Conservation (phyloP, 495 filamentous ascomycete species). For the Aspergillus carlsbadensis region DNA sequence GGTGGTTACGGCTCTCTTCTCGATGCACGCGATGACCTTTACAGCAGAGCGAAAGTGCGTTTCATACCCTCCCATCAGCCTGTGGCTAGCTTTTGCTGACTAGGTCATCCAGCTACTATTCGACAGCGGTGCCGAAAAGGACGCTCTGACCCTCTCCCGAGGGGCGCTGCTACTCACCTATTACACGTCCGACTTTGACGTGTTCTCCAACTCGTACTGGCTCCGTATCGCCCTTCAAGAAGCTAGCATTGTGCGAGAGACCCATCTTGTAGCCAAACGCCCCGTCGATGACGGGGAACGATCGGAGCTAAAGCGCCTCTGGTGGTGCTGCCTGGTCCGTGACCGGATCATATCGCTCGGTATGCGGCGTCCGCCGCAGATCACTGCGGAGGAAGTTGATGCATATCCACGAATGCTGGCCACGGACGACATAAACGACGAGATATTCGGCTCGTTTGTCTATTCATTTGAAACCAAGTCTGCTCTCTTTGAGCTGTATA, state of each 20-base stretch:
- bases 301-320: neutral
- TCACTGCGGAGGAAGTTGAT: neutral
- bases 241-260: too few relatives aligned
- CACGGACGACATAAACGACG: neutral
- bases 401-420: neutral
- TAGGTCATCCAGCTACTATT: too few relatives aligned
- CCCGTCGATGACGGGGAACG: neutral
- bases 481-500: too few relatives aligned
- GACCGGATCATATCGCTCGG: slow-evolving; percentile 6
- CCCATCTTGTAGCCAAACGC: too few relatives aligned
- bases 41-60: neutral
- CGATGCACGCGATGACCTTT: slow-evolving; percentile 1
- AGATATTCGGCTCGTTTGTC: neutral
- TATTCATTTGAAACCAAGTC: neutral
- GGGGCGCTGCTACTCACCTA: too few relatives aligned
- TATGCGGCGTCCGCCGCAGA: slow-evolving; percentile 3
- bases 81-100: too few relatives aligned
- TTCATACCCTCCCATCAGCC: too few relatives aligned
- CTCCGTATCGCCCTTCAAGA: too few relatives aligned
- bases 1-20: slow-evolving; percentile 3
- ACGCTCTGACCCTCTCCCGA: too few relatives aligned
- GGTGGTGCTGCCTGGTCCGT: slow-evolving; percentile 7
- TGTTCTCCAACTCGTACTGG: too few relatives aligned
- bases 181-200: too few relatives aligned
- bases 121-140: too few relatives aligned